Conservation (phyloP, 305 asterid genomes). For the Fraxinus platypoda region DNA sequence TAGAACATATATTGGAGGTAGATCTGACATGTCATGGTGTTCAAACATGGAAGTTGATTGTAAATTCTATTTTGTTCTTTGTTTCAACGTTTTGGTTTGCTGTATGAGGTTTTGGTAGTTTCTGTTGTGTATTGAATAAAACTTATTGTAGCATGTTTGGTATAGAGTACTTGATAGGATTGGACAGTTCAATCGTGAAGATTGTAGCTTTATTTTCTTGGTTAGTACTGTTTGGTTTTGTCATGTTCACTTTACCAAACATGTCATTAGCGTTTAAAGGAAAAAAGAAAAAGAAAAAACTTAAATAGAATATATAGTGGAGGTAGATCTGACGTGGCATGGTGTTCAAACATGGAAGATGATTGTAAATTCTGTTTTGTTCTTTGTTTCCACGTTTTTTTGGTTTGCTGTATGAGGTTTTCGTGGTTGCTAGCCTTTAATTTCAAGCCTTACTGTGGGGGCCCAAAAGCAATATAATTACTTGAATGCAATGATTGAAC, state of each 20-base stretch:
- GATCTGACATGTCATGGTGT: conserved; percentile 19
- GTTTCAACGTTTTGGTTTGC: not conserved
- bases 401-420: not conserved
- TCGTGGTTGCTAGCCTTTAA: not conserved
- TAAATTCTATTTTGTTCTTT: conserved; percentile 9
- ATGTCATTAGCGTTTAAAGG: not conserved
- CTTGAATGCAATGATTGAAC: not conserved
- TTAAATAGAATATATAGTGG: not conserved
- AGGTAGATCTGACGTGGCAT: conserved; percentile 17
- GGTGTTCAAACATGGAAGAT: conserved; percentile 13
- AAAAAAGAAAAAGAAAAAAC: not conserved
- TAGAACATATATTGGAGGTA: not conserved
- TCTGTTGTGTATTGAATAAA: too few relatives aligned
- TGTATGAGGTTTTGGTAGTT: not conserved
- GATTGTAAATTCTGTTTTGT: conserved; percentile 16
- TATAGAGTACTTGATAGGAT: not conserved
- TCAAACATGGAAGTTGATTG: conserved; percentile 16
- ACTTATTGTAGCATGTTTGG: too few relatives aligned
- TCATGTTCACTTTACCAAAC: not conserved
- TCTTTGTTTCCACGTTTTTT: conserved; percentile 8
- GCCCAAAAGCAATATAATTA: not conserved
- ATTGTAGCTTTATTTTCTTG: not conserved
- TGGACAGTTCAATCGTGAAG: not conserved
- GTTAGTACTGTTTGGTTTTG: not conserved
- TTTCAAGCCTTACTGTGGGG: conserved; percentile 19